Evolutionary conservation across 2,329 filamentous ascomycete species (phyloP), one percentile per base, ranked within the genome.

Genomic region (Colletotrichum sp.): DNA sequence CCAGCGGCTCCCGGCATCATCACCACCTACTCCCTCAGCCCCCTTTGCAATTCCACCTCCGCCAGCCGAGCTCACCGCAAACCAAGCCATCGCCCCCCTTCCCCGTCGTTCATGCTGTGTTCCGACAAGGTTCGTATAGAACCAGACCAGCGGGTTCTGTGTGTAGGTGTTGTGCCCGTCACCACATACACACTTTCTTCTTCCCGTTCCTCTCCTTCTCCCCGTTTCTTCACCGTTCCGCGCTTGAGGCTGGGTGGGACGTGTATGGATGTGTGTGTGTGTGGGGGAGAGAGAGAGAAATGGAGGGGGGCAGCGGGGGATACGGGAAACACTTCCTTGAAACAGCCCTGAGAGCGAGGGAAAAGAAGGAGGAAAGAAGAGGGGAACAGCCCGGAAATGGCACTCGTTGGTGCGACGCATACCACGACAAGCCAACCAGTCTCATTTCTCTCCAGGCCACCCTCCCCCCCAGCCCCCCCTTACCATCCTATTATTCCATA

Each of bases 71-170:
- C 34, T 57, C 34, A 30, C 34, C 67, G 30, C 52, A 39, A 39
- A 18, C 21, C 32, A 24, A 59, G 52, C 6, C 52, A 49, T 30
- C 66, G 16, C 62, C n/a, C 63, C 70, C 44, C 44, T 28, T 72
- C 64, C 57, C 73, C 44, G 57, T 72, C 44, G 55, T 72, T 76
- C 69, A 72, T 72, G 73, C 44, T 68, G 73, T 76, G 73, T 76
- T 72, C 69, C 73, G 63, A 72, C 73, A 72, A 44, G 63, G 63
- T 72, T 72, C 69, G 69, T 68, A 72, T 68, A 32, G 69, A 64
- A 68, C 73, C 73, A 72, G 64, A 68, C 32, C 39, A 44, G 69
- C 69, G 73, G 73, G 68, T 72, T 69, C 10, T 71, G n/a, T 57
- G 28, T n/a, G 21, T 26, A 34, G 15, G 34, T 26, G 16, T 28